Conservation (phyloP, 768 basidiomycete genomes). For the Cyclocybe cylindracea region DNA sequence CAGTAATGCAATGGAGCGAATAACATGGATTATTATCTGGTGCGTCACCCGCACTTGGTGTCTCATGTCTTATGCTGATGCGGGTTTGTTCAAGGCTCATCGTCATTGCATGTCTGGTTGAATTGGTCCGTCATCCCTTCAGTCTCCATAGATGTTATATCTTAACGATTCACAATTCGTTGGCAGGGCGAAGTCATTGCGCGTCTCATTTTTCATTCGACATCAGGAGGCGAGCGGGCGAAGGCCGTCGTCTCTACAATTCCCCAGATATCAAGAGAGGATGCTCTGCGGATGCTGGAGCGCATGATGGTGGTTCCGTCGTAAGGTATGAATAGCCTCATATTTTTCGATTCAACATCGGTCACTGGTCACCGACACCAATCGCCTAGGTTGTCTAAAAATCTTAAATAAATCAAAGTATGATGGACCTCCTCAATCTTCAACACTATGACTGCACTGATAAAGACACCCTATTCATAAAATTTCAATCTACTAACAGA, state of each 20-base stretch:
- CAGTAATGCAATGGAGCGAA: slow-evolving; percentile 85
- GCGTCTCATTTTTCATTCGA: slow-evolving; percentile 70
- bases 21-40: slow-evolving; percentile 64
- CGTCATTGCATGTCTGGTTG: slow-evolving; percentile 86
- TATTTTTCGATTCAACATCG: no score
- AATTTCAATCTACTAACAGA: no score
- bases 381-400: no score
- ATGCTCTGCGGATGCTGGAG: slow-evolving; percentile 41
- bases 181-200: slow-evolving; percentile 80
- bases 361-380: no score
- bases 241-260: slow-evolving; percentile 2
- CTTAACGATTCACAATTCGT: background rate
- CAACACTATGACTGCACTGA: no score
- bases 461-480: no score
- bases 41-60: slow-evolving; percentile 28
- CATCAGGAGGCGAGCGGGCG: slow-evolving; percentile 26
- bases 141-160: background rate
- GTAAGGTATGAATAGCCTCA: background rate
- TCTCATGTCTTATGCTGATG: slow-evolving; percentile 14
- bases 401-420: no score
- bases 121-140: slow-evolving; percentile 54
- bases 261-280: slow-evolving; percentile 33
- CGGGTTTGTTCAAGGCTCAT: slow-evolving; percentile 66
- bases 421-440: no score
- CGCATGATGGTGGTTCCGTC: slow-evolving; percentile 32